Evolutionary conservation across 345 rosid species (phyloP).

Genomic region (Pugionium cornutum): DNA sequence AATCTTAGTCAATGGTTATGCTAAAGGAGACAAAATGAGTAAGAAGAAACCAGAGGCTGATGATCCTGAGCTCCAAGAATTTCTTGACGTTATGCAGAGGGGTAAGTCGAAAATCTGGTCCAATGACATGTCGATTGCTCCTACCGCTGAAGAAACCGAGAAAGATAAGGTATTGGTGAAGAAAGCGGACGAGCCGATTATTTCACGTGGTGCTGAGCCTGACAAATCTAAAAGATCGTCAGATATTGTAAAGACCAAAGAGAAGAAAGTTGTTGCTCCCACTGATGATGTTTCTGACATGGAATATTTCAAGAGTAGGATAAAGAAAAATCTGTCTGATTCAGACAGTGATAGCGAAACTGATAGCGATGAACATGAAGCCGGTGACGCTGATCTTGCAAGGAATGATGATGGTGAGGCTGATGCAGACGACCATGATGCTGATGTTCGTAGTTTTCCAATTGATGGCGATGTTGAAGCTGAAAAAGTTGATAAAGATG

Average conservation of each 20-base stretch:
- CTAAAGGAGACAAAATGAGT: slow-evolving; percentile 42
- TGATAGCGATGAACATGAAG: slow-evolving; percentile 30
- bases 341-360: slow-evolving; percentile 55
- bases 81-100: slow-evolving; percentile 82
- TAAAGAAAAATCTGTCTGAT: slow-evolving; percentile 72
- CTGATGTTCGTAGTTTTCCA: slow-evolving; percentile 28
- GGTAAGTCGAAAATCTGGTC: slow-evolving; percentile 75
- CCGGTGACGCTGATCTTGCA: slow-evolving; percentile 15
- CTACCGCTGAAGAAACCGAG: slow-evolving; percentile 31
- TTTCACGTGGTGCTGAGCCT: slow-evolving; percentile 33
- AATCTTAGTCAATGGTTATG: slow-evolving; percentile 25
- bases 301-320: slow-evolving; percentile 90
- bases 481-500: slow-evolving; percentile 12
- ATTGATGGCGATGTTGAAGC: slow-evolving; percentile 29
- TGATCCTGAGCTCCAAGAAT: slow-evolving; percentile 63
- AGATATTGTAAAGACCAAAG: slow-evolving; percentile 40
- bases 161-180: slow-evolving; percentile 32
- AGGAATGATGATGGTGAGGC: slow-evolving; percentile 34
- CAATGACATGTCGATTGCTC: slow-evolving; percentile 57
- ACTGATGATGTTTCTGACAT: slow-evolving; percentile 66
- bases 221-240: slow-evolving; percentile 28
- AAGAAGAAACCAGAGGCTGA: slow-evolving; percentile 39
- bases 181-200: slow-evolving; percentile 38
- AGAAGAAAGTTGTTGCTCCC: slow-evolving; percentile 36
- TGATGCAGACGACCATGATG: slow-evolving; percentile 26